Base-by-base conservation (phyloP, 2,329 filamentous ascomycete genomes). In the Leptosphaerulina australis region DNA sequence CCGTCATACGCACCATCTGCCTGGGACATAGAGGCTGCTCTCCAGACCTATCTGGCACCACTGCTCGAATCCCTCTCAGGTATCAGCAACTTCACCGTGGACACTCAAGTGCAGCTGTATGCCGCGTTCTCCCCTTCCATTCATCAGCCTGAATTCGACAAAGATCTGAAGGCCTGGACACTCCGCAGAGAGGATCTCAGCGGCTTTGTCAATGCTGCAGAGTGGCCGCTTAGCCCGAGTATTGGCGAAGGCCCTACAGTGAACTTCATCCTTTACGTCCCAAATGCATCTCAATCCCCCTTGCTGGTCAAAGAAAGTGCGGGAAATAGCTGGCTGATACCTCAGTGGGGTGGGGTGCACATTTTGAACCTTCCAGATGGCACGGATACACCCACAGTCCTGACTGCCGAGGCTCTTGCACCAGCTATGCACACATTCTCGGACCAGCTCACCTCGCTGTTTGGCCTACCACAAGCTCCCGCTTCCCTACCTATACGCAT, bases 51-150 rank as follows among this genome's bases (percentile, higher is more conserved):
- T 72, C 85, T 99, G 72, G 79, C 83, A 44, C 93, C 94, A 0
- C 81, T 97, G 36, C 80, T 99, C 0, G 81, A 89, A 33, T 86
- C 91, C 20, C 83, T 97, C 21, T 83, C 85, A 0, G 81, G 87
- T 0, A 95, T 97, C 59, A 94, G 92, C 77, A 93, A 95, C 70
- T 97, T 99, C 67, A 96, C 92, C 11, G 87, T 97, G 39, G 92
- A 97, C 68, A 96, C 91, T 0, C 94, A 99, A 74, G 89, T 99
- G 2, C 94, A 99, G 74, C 82, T 97, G 0, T 97, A 96, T 68
- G 93, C 94, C 5, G 78, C 78, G 2, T 83, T 86, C 55, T 83
- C 85, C 1, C 83, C 84, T 0, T 85, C 83, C 2, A 80, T 87
- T 14, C 81, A 78, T 5, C 74, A 76, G 3, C 85, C 85, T 0